Evolutionary conservation across 805 yeast genomes (phyloP).

Genomic region (Brettanomyces bruxellensis): DNA sequence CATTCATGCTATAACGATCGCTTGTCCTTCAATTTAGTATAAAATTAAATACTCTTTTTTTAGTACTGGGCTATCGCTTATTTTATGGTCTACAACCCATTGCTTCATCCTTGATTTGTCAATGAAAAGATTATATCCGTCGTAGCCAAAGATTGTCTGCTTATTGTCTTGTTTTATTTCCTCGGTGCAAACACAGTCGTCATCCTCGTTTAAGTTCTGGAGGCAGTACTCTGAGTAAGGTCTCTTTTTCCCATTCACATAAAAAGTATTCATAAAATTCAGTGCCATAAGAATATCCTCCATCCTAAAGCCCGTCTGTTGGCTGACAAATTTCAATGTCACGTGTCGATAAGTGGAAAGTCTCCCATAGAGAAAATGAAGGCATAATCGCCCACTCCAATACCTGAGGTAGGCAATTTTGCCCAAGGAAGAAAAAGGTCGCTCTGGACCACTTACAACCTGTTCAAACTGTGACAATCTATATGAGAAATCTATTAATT

Average conservation of each 20-base stretch:
- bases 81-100: conserved; percentile 21
- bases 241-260: conserved; percentile 18
- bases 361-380: conserved; percentile 34
- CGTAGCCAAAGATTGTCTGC: conserved; percentile 13
- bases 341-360: conserved; percentile 23
- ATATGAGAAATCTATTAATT: conserved; percentile 78
- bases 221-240: conserved; percentile 22
- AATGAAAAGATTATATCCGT: conserved; percentile 16
- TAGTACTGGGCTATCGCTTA: conserved; percentile 11
- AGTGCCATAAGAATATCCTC: conserved; percentile 55
- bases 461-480: conserved; percentile 59
- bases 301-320: conserved; percentile 52
- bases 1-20: no score
- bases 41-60: conserved; percentile 17
- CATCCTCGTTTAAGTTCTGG: conserved; percentile 5
- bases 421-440: conserved; percentile 83
- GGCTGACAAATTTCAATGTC: conserved; percentile 41
- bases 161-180: neutral
- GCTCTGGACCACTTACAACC: conserved; percentile 78
- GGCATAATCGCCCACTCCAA: conserved; percentile 57
- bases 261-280: conserved; percentile 42
- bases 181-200: neutral
- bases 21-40: conserved; percentile 8
- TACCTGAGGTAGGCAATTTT: conserved; percentile 57
- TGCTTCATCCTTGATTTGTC: conserved; percentile 15